Conservation (phyloP, 2,329 filamentous ascomycete species). For the Cladophialophora immunda region DNA sequence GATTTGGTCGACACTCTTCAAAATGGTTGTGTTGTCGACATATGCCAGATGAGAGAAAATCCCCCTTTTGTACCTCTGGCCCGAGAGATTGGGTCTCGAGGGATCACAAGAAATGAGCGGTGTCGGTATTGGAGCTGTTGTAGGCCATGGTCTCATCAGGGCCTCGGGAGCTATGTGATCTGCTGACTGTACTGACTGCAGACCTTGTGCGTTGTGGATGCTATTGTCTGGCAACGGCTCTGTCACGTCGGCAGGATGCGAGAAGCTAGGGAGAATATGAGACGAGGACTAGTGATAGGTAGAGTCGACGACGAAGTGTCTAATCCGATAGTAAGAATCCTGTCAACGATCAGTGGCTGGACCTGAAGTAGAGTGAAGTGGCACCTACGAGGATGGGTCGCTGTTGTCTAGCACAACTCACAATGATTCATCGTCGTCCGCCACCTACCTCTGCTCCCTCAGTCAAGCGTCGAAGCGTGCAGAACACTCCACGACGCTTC, state of each 20-base stretch:
- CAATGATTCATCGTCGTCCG: not conserved
- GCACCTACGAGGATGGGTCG: not conserved
- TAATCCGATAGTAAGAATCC: not conserved
- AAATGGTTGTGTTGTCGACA: not conserved
- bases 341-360: not conserved
- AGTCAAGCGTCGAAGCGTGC: not conserved
- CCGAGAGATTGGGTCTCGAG: not conserved
- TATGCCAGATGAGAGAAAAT: not conserved
- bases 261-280: not conserved
- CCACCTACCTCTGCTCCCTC: not conserved
- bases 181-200: too few species aligned
- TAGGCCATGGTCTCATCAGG: not conserved
- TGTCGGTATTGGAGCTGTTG: not conserved
- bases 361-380: not conserved
- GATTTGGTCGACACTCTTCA: not conserved
- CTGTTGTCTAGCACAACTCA: not conserved
- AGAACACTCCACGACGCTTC: not conserved
- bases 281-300: not conserved
- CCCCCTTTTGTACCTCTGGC: not conserved
- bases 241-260: not conserved
- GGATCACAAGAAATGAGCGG: not conserved
- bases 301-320: not conserved
- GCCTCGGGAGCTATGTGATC: too few species aligned
- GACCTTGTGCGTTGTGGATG: not conserved
- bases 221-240: not conserved